Percentiles rank a stretch among this genome's conserved stretches.
Conservation (phyloP, 2,329 filamentous ascomycete genomes). For the Phaeosphaeria sp. region DNA sequence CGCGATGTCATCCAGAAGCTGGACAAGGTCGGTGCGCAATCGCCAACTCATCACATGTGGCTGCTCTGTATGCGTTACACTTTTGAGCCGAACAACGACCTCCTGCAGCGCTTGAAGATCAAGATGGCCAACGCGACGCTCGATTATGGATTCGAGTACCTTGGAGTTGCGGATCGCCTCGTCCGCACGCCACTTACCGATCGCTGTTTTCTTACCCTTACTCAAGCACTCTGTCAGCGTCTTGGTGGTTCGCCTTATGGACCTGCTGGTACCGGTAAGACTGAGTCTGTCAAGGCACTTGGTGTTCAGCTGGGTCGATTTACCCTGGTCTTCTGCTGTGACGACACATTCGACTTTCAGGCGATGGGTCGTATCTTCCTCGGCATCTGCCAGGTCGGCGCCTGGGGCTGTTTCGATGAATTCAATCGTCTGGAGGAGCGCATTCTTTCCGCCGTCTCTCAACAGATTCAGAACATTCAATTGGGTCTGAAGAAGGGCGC, state of each 20-base stretch:
- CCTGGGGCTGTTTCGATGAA: slow-evolving; percentile 99
- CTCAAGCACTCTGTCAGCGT: slow-evolving; percentile 91
- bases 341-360: slow-evolving; percentile 99
- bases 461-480: slow-evolving; percentile 99
- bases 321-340: slow-evolving; percentile 98
- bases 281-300: slow-evolving; percentile 97
- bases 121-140: slow-evolving; percentile 97
- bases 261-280: slow-evolving; percentile 97
- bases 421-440: slow-evolving; percentile 99
- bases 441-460: slow-evolving; percentile 96
- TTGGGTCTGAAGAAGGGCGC: slow-evolving; percentile 86
- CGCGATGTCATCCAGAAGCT: slow-evolving; percentile 92
- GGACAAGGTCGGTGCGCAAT: slow-evolving; percentile 74
- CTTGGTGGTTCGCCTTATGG: slow-evolving; percentile 97
- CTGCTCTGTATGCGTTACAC: slow-evolving; percentile 96
- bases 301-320: slow-evolving; percentile 96
- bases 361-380: slow-evolving; percentile 99
- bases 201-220: slow-evolving; percentile 96
- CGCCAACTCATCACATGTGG: slow-evolving; percentile 87
- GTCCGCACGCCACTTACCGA: slow-evolving; percentile 97
- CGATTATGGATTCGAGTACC: slow-evolving; percentile 96
- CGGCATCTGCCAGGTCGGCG: slow-evolving; percentile 97
- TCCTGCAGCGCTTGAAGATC: slow-evolving; percentile 81
- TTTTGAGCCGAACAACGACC: slow-evolving; percentile 82
- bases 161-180: slow-evolving; percentile 93